Percentiles rank a stretch among this genome's conserved stretches.
These are phyloP conservation scores for Backusella luteola DNA, from an alignment of 192 early-diverging fungal genomes.

Conservation along the genomic window DNA sequence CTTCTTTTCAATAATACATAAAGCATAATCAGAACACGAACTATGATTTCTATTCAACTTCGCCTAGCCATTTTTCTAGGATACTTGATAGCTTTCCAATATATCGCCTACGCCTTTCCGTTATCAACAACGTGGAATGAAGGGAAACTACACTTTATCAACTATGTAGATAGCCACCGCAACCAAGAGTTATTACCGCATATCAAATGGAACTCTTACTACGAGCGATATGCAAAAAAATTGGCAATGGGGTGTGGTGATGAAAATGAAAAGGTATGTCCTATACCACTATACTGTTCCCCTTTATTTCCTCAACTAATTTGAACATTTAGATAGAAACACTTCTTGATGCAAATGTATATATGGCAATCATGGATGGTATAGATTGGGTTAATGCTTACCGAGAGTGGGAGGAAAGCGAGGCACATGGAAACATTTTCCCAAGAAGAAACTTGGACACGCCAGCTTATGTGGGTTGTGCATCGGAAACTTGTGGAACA, in stretches of 20 bases:
- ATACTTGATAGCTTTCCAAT: neutral
- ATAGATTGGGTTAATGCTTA: neutral
- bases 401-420: neutral
- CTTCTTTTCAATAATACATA: neutral
- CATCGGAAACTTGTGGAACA: neutral
- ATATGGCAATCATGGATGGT: neutral
- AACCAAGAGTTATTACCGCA: neutral
- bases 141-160: neutral
- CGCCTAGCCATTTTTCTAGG: neutral
- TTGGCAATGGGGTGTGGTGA: neutral
- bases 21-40: neutral
- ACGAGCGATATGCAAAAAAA: neutral
- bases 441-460: neutral
- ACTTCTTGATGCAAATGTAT: neutral
- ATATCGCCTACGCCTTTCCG: neutral
- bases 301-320: neutral
- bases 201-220: neutral
- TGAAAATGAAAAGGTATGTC: neutral
- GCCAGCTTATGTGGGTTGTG: neutral
- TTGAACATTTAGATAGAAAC: neutral
- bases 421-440: neutral
- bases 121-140: neutral
- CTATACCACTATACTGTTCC: neutral
- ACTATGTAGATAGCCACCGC: neutral
- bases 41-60: neutral